Base-by-base conservation (phyloP, 2,329 filamentous ascomycete genomes). In the Penicillium sp. region DNA sequence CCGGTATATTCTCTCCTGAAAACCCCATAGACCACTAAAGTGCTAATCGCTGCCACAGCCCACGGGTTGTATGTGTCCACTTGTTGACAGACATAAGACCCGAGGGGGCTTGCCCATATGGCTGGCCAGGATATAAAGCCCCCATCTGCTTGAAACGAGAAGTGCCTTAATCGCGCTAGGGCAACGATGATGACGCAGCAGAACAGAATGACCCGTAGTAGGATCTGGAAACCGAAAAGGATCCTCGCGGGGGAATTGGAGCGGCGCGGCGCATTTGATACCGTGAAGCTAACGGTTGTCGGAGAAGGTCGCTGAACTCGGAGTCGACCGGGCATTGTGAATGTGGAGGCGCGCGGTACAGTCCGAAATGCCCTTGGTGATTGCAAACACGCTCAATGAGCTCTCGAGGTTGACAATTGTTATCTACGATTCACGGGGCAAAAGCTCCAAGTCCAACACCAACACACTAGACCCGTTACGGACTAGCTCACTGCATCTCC, bases 211-310 rank as follows among this genome's bases (percentile, higher is more conserved):
- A 79, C 60, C 19, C 83, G 79, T 3, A 80, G 56, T 6, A 81
- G 58, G 49, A 84, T 64, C 44, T 78, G 71, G 31, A 81, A 54
- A 58, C 74, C 72, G 63, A 77, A 79, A 6, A 77, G 63, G 47
- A 79, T 56, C 55, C 74, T 78, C 13, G 81, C 76, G 14, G 79
- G 68, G 31, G 82, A 67, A 16, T 78, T 82, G 10, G 72, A 73
- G 35, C 75, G 76, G 13, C 74, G 69, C 13, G 90, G 86, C 45
- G 87, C 85, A 56, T 93, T 97, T 35, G 93, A 95, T 55, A 97
- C 90, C 29, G 90, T 96, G 81, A 93, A 98, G 64, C 90, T 89
- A 71, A 90, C 87, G n/a, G 95, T 96, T 3, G 92, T 96, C 47
- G 91, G 88, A 24, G 95, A 93, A 49, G 90, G 90, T 60, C 74